Evolutionary conservation across 129 eudicot species (phyloP).

Genomic region (Flaveria trinervia): DNA sequence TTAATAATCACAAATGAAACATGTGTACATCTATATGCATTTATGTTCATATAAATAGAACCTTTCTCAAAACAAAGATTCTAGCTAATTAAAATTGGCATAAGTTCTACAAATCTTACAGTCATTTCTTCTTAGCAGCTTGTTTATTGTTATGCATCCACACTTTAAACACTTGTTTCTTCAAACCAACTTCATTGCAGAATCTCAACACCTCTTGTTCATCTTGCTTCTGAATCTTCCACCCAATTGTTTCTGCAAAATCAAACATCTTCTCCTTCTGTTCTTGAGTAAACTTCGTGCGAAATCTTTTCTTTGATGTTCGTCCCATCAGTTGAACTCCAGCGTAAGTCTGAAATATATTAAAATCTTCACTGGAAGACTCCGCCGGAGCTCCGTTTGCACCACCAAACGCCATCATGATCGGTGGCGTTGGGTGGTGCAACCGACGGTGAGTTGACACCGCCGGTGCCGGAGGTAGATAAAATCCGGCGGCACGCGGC

Average conservation of each 20-base stretch:
- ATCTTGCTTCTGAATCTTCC: conserved; percentile 85
- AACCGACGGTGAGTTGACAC: conserved; percentile 26
- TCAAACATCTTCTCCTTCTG: conserved; percentile 79
- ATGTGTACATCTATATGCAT: conserved; percentile 33
- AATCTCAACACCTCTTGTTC: conserved; percentile 61
- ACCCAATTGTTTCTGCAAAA: conserved; percentile 68
- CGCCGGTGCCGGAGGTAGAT: conserved; percentile 31
- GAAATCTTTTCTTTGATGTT: conserved; percentile 62
- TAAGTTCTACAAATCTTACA: conserved; percentile 36
- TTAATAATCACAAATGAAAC: conserved; percentile 5
- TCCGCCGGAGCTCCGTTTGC: conserved; percentile 52
- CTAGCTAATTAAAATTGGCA: conserved; percentile 16
- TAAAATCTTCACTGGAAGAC: conserved; percentile 84
- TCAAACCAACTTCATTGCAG: conserved; percentile 59
- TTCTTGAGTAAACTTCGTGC: conserved; percentile 69
- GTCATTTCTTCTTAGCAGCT: conserved; percentile 66
- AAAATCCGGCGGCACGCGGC: conserved; percentile 19
- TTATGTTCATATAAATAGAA: conserved; percentile 7
- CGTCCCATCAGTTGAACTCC: conserved; percentile 31
- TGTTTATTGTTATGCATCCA: conserved; percentile 93
- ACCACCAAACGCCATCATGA: conserved; percentile 76
- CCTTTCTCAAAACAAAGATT: conserved; percentile 16
- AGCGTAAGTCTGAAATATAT: conserved; percentile 41
- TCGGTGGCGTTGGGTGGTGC: conserved; percentile 44
- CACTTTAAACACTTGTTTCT: conserved; percentile 76